A percentile compares a stretch with the other conserved stretches of the same genome.
phyloP scores from a whole-genome alignment of 768 basidiomycete genomes.

The Terana coerulea region DNA sequence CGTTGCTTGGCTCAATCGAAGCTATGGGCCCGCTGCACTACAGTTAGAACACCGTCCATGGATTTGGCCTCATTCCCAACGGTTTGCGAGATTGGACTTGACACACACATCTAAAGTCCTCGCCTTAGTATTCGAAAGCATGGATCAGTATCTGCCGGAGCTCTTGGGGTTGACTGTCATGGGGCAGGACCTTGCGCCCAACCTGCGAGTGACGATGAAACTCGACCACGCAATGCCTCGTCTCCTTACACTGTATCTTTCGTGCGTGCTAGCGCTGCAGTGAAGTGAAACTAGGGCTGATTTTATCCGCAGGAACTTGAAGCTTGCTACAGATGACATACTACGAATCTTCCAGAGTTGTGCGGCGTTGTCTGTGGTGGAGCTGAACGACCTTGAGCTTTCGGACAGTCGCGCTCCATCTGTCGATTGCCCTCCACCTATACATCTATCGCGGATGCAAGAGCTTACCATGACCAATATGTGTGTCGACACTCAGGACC shows the following conservation, averaged over 20 bases:
- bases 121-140: background rate
- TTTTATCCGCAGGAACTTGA: too few relatives aligned
- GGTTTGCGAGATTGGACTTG: background rate
- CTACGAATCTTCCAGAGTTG: too few relatives aligned
- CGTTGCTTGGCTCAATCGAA: conserved; percentile 1
- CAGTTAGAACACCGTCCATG: background rate
- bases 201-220: background rate
- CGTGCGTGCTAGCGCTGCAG: too few relatives aligned
- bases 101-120: background rate
- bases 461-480: too few relatives aligned
- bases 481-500: too few relatives aligned
- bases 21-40: background rate
- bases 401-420: too few relatives aligned
- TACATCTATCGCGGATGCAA: too few relatives aligned
- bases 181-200: background rate
- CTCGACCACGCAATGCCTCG: background rate
- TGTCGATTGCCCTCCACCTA: too few relatives aligned
- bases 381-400: too few relatives aligned
- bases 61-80: background rate
- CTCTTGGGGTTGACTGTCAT: background rate
- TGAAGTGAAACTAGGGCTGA: too few relatives aligned
- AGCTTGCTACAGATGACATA: too few relatives aligned
- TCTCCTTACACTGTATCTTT: background rate
- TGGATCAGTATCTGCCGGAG: background rate
- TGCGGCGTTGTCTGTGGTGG: too few relatives aligned